Evolutionary conservation across 345 rosid genomes (phyloP).

Genomic region (Brassica cretica): DNA sequence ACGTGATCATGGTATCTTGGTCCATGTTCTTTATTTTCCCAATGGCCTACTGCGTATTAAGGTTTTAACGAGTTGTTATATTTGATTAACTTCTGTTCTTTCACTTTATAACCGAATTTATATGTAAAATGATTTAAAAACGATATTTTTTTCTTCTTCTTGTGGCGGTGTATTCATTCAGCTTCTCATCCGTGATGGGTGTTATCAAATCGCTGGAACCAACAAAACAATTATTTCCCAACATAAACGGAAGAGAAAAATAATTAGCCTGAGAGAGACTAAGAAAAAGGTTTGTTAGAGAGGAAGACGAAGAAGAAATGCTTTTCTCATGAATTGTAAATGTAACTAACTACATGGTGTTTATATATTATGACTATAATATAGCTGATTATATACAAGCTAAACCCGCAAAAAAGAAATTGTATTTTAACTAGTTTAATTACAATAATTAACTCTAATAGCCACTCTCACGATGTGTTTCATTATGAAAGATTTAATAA

Average conservation of each 20-base stretch:
- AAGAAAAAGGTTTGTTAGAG: background rate
- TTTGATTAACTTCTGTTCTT: background rate
- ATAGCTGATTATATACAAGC: background rate
- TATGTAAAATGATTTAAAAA: constrained; percentile 5
- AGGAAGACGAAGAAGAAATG: background rate
- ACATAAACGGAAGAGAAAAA: background rate
- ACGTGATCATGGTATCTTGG: background rate
- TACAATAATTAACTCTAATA: background rate
- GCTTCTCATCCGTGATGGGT: background rate
- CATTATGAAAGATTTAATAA: too few species aligned
- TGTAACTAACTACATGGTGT: background rate
- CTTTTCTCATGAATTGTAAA: background rate
- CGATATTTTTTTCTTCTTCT: background rate
- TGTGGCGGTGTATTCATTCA: background rate
- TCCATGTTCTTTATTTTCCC: background rate
- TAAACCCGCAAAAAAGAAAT: background rate
- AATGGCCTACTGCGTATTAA: background rate
- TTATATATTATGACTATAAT: background rate
- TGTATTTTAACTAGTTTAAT: too few species aligned
- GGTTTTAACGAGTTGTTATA: background rate
- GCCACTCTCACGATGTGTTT: background rate
- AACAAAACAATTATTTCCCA: background rate
- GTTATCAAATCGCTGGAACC: background rate
- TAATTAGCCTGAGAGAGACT: background rate
- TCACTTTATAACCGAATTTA: background rate